Evolutionary conservation across 176 grass and related monocot species (phyloP), one percentile per base, ranked within the genome.

Genomic region (Carex cristatella): DNA sequence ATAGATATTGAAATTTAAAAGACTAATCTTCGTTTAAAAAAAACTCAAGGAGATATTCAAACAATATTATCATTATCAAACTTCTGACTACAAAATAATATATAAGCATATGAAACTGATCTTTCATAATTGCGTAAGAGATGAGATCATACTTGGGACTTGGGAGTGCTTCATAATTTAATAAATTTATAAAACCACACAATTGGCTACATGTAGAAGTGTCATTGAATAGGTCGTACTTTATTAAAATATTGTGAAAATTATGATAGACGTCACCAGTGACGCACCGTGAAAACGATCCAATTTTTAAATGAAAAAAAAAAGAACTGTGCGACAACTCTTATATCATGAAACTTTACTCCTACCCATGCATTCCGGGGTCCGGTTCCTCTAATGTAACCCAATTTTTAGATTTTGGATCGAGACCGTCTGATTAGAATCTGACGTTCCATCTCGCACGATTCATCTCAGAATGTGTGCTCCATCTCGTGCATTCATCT

Each of bases 351-450:
- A 12, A 58, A 42, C 79, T 82, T 82, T 67, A 48, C 40, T 67
- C 80, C 38, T 67, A 82, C 56, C n/a, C 37, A 82, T 81, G 79
- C 79, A 81, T 38, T 81, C 32, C 14, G 23, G 23, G 23, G 23
- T 23, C 23, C 23, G 23, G 23, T 0, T 23, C 23, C 23, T 23
- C 23, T 23, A 23, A 23, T 23, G 23, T 23, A 23, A 23, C 23
- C 0, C 23, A 23, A 23, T 23, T 23, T 23, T 23, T 23, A 23
- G 23, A 23, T 23, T 23, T 23, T 23, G 23, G 23, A 23, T 23
- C 0, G 23, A 23, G 23, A 23, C 23, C 23, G 23, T 23, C 0
- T 23, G 23, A 23, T 23, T 23, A 23, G 23, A 23, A 23, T 23
- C 23, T 23, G 23, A 23, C 23, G 23, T 23, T 23, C 23, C 23